Base-by-base conservation (phyloP, 2,329 filamentous ascomycete species). In the Alternaria viburni region DNA sequence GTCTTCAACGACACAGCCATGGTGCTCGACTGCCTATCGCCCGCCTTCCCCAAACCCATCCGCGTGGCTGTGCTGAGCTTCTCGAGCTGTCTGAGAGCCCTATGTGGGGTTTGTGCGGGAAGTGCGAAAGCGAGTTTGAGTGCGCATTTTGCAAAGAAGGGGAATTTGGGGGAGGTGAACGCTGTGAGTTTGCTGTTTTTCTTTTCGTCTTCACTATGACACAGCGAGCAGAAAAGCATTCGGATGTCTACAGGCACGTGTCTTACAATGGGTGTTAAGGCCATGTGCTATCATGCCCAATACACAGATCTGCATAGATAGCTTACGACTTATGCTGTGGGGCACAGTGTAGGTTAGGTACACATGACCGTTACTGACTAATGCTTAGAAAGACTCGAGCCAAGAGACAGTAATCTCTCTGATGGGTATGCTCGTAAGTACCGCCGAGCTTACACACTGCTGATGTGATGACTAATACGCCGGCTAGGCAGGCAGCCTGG, bases 351-450 rank as follows among this genome's bases (percentile, higher is more conserved):
- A 41, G 36, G 36, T 41, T 41, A n/a, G 36, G 36, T 41, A 41
- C n/a, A 28, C 28, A 32, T 50, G 21, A 49, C 52, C 51, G 32
- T 17, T 19, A 17, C 23, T 17, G 51, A 54, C 26, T 32, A 19
- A 32, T 41, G 36, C 36, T 41, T 41, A 87, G 83, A 90, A 97
- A 86, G 95, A 98, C 77, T 93, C 93, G 12, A 96, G 92, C 69
- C 96, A 98, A 81, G 96, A 98, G 81, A 98, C 95, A 0, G 89
- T 97, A 19, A 92, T 99, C 60, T 95, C 93, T 3, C 84, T 98
- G 25, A 66, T 97, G 32, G 96, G 96, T 3, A 93, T 98, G 87
- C 85, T 97, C 55, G 86, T 87, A 79, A 76, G 83, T 58, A 58
- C 43, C 75, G 32, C 52, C 65, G 17, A 41, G n/a, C 30, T 6